Base-by-base conservation (phyloP, 2,329 filamentous ascomycete species). In the Zymoseptoria brevis region DNA sequence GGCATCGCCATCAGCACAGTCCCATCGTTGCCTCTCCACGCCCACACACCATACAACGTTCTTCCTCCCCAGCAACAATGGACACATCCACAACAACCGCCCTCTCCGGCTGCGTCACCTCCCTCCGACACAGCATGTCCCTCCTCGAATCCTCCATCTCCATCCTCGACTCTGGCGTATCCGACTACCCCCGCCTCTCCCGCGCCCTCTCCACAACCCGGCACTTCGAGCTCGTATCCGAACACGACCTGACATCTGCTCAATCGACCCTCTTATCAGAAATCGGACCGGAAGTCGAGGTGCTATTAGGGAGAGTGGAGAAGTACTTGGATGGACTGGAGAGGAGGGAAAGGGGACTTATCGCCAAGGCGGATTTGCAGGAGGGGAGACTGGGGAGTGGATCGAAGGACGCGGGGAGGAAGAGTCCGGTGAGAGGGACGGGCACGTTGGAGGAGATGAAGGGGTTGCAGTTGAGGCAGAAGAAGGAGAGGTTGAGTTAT, bases 161-260 rank as follows among this genome's bases (percentile, higher is more conserved):
- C 60, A 85, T 84, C 54, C 79, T 87, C 55, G 83, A 86, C 64
- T 75, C 79, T 30, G 83, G 83, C 57, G 82, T 87, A 52, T 82
- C 78, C 70, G 84, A 87, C 73, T 85, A 86, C 65, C 83, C 83
- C 55, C 80, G 84, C 50, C 72, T 87, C 19, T 76, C 76, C 60
- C 85, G 84, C 72, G 83, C 87, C 57, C 76, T 87, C 1, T 82
- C 85, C 67, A 84, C 83, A 5, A 85, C 82, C 57, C 70, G 83
- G 64, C 92, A 96, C 77, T 96, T 96, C 75, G 92, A 96, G 74
- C 85, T 96, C 50, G 89, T 96, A 67, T 89, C 91, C 16, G 90
- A 96, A 72, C 84, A 88, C 11, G 89, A 89, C 55, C 84, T 96
- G 51, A 86, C 87, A 62, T 83, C 87, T 63, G 92, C 92, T 30